Evolutionary conservation across 2,329 filamentous ascomycete genomes (phyloP).

Genomic region (Neonectria coccinea): DNA sequence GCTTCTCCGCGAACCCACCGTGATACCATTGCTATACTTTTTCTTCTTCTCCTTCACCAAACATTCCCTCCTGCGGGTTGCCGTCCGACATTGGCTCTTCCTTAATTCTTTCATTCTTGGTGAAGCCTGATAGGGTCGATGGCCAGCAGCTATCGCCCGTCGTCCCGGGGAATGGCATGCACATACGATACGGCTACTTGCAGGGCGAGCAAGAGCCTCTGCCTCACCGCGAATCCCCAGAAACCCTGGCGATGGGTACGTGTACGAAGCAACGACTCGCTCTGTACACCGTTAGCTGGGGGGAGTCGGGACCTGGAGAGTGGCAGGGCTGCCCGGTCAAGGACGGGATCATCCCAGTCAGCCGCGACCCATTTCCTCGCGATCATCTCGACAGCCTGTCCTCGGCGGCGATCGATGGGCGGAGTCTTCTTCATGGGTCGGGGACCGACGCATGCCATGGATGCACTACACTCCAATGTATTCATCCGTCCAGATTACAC

Average conservation of each 20-base stretch:
- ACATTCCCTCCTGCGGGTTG: conserved; percentile 38
- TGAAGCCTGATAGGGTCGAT: conserved; percentile 11
- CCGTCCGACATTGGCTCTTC: conserved; percentile 21
- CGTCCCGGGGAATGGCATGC: conserved; percentile 2
- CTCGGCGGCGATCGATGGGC: conserved; percentile 27
- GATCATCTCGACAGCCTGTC: conserved; percentile 27
- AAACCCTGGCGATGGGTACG: conserved; percentile 6
- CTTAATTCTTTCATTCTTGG: not conserved
- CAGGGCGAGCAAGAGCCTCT: conserved; percentile 18
- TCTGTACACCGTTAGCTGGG: not conserved
- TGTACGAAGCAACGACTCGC: not conserved
- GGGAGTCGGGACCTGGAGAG: not conserved
- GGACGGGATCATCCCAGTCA: conserved; percentile 21
- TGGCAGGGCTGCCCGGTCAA: conserved; percentile 5
- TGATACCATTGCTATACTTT: conserved; percentile 28
- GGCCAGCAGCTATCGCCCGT: conserved; percentile 17
- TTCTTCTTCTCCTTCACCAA: conserved; percentile 19
- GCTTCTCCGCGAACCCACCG: conserved; percentile 33
- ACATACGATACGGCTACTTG: conserved; percentile 27
- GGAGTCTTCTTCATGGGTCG: conserved; percentile 19
- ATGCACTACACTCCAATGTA: not conserved
- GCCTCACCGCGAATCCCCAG: conserved; percentile 1
- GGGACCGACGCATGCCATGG: conserved; percentile 14
- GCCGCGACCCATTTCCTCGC: conserved; percentile 19
- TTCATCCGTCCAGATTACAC: not conserved